Evolutionary conservation across 805 yeast genomes (phyloP).

Genomic region (Suhomyces tanzawaensis): DNA sequence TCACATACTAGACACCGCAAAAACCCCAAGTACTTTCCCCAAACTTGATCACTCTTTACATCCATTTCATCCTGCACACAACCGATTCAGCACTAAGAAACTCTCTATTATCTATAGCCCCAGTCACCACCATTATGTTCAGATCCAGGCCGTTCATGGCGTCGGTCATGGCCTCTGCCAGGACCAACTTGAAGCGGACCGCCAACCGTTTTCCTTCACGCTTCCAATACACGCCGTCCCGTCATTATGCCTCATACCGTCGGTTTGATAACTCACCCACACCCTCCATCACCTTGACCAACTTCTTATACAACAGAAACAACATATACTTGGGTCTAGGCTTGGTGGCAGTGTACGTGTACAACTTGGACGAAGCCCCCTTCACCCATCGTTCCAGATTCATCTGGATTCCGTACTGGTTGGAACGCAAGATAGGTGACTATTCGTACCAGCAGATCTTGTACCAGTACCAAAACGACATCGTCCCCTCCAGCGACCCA

Average conservation of each 20-base stretch:
- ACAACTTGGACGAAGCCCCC: slow-evolving; percentile 74
- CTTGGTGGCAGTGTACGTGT: slow-evolving; percentile 18
- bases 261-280: slow-evolving; percentile 14
- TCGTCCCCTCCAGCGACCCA: slow-evolving; percentile 68
- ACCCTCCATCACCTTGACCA: slow-evolving; percentile 5
- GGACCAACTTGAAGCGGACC: too few relatives aligned
- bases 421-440: slow-evolving; percentile 64
- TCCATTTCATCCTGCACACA: too few relatives aligned
- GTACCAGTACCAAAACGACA: slow-evolving; percentile 45
- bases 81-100: too few relatives aligned
- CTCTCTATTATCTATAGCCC: too few relatives aligned
- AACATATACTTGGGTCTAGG: slow-evolving; percentile 32
- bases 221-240: too few relatives aligned
- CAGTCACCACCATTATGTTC: too few relatives aligned
- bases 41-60: too few relatives aligned
- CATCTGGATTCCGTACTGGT: slow-evolving; percentile 64
- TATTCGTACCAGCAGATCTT: slow-evolving; percentile 61
- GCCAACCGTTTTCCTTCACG: too few relatives aligned
- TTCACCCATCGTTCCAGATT: slow-evolving; percentile 70
- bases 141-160: too few relatives aligned
- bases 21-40: too few relatives aligned
- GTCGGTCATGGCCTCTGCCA: too few relatives aligned
- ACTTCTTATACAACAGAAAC: slow-evolving; percentile 22
- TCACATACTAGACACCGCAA: too few relatives aligned
- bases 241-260: slow-evolving; percentile 16